A percentile compares a stretch with the other conserved stretches of the same genome.
phyloP scores from a whole-genome alignment of 2,329 filamentous ascomycete species.

The Clonostachys byssicola region DNA sequence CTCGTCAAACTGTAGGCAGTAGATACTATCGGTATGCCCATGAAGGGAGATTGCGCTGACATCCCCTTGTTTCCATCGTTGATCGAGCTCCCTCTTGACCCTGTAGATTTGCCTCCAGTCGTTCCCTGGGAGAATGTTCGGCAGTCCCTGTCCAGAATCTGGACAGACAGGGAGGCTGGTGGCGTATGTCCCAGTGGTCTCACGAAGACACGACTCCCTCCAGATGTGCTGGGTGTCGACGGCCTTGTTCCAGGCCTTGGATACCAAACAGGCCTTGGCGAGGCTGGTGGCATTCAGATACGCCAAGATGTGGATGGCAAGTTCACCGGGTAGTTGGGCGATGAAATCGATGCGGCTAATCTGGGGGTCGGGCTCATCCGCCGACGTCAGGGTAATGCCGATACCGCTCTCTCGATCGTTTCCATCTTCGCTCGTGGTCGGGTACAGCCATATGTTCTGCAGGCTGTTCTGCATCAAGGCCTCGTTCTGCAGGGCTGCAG shows the following conservation, averaged over 20 bases:
- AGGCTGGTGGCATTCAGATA: constrained; percentile 51
- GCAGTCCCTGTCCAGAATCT: constrained; percentile 54
- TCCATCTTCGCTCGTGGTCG: constrained; percentile 33
- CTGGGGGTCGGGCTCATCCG: constrained; percentile 27
- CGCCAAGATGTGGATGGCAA: constrained; percentile 55
- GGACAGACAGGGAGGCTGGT: constrained; percentile 47
- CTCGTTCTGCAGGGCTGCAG: constrained; percentile 56
- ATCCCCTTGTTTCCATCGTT: constrained; percentile 74
- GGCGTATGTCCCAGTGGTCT: constrained; percentile 57
- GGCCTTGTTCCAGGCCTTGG: constrained; percentile 40
- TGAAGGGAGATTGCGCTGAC: constrained; percentile 85
- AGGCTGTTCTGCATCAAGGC: constrained; percentile 22
- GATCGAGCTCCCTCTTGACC: constrained; percentile 70
- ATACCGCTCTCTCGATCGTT: constrained; percentile 63
- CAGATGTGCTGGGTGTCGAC: constrained; percentile 54
- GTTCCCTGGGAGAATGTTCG: constrained; percentile 52
- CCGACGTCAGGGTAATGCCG: constrained; percentile 49
- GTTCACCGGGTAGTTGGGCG: constrained; percentile 47
- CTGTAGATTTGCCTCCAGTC: constrained; percentile 86
- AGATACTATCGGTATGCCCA: constrained; percentile 93
- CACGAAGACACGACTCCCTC: constrained; percentile 58
- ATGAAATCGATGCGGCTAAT: constrained; percentile 58
- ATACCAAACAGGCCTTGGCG: constrained; percentile 44
- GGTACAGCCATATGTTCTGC: constrained; percentile 36
- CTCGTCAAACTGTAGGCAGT: constrained; percentile 98